phyloP scores from a whole-genome alignment of 208 protist genomes.

The Naegleria lovaniensis region DNA sequence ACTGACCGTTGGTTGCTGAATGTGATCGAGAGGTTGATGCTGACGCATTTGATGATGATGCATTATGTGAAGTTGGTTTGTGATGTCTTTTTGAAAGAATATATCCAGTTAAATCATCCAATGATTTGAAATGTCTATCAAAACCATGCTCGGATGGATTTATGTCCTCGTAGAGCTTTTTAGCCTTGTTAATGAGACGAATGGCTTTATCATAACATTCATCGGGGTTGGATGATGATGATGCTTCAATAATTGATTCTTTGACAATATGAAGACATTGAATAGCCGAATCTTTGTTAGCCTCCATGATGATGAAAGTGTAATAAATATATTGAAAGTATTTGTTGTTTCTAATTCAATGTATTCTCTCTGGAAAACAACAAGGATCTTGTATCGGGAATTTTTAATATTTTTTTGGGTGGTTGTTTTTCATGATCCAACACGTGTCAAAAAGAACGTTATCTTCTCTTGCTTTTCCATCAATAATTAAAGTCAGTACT shows the following conservation, averaged over 20 bases:
- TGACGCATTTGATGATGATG: not conserved
- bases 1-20: not conserved
- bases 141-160: not conserved
- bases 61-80: not conserved
- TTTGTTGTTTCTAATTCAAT: too few relatives aligned
- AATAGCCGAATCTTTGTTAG: not conserved
- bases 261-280: not conserved
- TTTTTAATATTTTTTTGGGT: too few relatives aligned
- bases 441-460: too few relatives aligned
- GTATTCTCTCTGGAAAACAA: too few relatives aligned
- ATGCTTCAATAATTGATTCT: not conserved
- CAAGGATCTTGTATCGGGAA: too few relatives aligned
- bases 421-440: too few relatives aligned
- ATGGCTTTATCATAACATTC: not conserved
- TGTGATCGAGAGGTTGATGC: not conserved
- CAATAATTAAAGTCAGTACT: too few relatives aligned
- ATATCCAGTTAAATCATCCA: not conserved
- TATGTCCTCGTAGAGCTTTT: not conserved
- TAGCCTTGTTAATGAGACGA: not conserved
- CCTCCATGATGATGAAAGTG: not conserved
- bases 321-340: not conserved
- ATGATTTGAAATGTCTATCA: not conserved
- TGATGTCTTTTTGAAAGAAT: not conserved
- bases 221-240: not conserved
- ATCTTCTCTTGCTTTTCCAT: too few relatives aligned